Evolutionary conservation across 441 rosid genomes (phyloP).

Genomic region (Adansonia grandidieri): DNA sequence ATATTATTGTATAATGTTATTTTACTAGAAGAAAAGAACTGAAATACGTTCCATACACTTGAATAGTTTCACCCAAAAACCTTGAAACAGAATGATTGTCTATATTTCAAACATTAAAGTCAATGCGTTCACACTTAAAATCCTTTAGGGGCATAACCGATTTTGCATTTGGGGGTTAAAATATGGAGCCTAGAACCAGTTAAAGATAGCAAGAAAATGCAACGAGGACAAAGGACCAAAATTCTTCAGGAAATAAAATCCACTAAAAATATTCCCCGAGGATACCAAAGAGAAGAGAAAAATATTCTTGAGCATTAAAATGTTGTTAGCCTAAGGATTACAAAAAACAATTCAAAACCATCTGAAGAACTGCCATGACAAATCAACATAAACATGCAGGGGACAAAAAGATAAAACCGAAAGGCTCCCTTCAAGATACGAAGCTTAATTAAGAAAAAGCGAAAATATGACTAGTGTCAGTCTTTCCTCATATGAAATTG

Average conservation of each 20-base stretch:
- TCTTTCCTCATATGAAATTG: not conserved
- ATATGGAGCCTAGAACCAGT: not conserved
- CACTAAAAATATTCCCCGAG: not conserved
- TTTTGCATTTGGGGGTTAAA: not conserved
- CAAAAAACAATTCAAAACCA: not conserved
- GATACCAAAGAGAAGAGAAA: not conserved
- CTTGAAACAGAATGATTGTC: conserved; percentile 5
- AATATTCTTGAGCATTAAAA: not conserved
- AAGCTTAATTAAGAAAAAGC: not conserved
- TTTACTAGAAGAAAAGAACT: not conserved
- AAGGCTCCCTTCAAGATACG: not conserved
- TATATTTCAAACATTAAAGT: not conserved
- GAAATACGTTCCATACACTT: not conserved
- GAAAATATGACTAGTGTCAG: not conserved
- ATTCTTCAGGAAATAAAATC: not conserved
- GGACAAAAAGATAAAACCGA: not conserved
- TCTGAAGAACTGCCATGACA: not conserved
- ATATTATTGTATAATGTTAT: not conserved
- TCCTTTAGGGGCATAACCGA: not conserved
- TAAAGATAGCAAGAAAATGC: not conserved
- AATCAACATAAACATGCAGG: conserved; percentile 6
- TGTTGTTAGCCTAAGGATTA: not conserved
- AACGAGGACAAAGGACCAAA: not conserved
- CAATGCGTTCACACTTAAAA: not conserved
- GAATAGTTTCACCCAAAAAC: conserved; percentile 8